A percentile compares a stretch with the other conserved stretches of the same genome.
Evolutionary conservation across 108 stramenopile genomes (phyloP).

Genomic region (Nannochloropsis oceanica): DNA sequence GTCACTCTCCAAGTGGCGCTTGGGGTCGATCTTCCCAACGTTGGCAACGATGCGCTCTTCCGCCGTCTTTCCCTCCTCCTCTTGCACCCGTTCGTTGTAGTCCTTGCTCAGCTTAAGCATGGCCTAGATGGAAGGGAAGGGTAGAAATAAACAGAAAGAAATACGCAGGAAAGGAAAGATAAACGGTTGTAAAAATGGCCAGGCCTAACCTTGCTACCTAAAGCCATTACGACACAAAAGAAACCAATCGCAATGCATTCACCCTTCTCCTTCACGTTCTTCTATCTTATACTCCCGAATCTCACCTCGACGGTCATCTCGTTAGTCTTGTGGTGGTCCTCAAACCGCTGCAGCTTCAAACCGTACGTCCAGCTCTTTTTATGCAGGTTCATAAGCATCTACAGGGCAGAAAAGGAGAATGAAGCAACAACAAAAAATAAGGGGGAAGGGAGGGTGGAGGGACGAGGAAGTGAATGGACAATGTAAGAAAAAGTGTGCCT

Average conservation of each 20-base stretch:
- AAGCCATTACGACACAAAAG: too few relatives aligned
- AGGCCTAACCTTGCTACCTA: too few relatives aligned
- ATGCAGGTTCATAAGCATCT: constrained; percentile 97
- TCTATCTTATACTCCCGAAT: too few relatives aligned
- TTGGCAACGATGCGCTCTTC: constrained; percentile 39
- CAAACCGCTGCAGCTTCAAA: constrained; percentile 62
- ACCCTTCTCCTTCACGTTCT: too few relatives aligned
- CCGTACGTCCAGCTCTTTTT: constrained; percentile 67
- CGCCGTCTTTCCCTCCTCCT: constrained; percentile 41
- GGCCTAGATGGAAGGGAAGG: constrained; percentile 36
- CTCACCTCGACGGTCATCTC: constrained; percentile 47
- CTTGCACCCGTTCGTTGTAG: constrained; percentile 71
- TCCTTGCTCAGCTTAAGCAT: constrained; percentile 79
- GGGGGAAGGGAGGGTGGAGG: too few relatives aligned
- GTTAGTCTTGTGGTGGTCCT: constrained; percentile 66
- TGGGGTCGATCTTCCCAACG: constrained; percentile 95
- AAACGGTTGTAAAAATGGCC: background rate
- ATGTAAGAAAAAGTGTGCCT: too few relatives aligned
- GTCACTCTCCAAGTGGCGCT: constrained; percentile 65
- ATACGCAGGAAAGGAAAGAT: background rate
- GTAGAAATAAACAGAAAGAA: too few relatives aligned
- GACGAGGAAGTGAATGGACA: too few relatives aligned
- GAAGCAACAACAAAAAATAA: background rate
- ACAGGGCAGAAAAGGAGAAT: background rate
- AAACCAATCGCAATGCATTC: too few relatives aligned